Evolutionary conservation across 1,284 basidiomycete genomes (phyloP).

Genomic region (Leccinum variabile): DNA sequence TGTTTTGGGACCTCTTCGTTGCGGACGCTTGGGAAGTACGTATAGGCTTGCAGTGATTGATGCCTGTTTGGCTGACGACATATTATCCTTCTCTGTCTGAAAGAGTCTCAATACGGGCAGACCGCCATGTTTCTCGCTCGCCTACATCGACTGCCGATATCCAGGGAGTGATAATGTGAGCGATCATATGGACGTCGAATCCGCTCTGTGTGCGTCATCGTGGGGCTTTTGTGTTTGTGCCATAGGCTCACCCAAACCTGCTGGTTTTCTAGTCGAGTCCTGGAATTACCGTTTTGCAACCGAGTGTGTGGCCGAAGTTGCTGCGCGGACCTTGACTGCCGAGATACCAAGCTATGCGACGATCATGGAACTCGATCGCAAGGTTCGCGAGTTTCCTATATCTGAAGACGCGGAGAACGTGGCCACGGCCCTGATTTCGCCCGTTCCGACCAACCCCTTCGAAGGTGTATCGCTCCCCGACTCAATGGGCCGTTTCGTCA

Average conservation of each 20-base stretch:
- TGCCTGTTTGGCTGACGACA: conserved; percentile 8
- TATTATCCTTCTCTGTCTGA: background rate
- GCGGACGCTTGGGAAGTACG: conserved; percentile 53
- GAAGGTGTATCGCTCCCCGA: conserved; percentile 31
- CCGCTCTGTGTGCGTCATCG: conserved; percentile 28
- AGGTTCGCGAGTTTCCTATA: conserved; percentile 64
- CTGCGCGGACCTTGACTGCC: conserved; percentile 59
- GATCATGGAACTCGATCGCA: conserved; percentile 71
- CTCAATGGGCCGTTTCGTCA: conserved; percentile 51
- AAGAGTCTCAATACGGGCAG: conserved; percentile 63
- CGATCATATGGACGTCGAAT: conserved; percentile 30
- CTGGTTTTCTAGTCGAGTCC: conserved; percentile 45
- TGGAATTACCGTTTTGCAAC: conserved; percentile 65
- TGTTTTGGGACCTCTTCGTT: conserved; percentile 60
- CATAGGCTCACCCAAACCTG: background rate
- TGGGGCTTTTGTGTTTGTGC: background rate
- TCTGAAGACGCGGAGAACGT: conserved; percentile 45
- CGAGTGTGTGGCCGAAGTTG: conserved; percentile 66
- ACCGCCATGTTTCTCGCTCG: conserved; percentile 57
- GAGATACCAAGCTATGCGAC: conserved; percentile 62
- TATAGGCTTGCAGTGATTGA: conserved; percentile 5
- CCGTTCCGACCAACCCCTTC: conserved; percentile 16
- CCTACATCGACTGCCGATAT: conserved; percentile 57
- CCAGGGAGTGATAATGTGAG: conserved; percentile 42
- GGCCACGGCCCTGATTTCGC: conserved; percentile 20